Percentiles rank a stretch among this genome's conserved stretches.
Conservation (phyloP, 2,329 filamentous ascomycete genomes). For the Neonectria faginata region DNA sequence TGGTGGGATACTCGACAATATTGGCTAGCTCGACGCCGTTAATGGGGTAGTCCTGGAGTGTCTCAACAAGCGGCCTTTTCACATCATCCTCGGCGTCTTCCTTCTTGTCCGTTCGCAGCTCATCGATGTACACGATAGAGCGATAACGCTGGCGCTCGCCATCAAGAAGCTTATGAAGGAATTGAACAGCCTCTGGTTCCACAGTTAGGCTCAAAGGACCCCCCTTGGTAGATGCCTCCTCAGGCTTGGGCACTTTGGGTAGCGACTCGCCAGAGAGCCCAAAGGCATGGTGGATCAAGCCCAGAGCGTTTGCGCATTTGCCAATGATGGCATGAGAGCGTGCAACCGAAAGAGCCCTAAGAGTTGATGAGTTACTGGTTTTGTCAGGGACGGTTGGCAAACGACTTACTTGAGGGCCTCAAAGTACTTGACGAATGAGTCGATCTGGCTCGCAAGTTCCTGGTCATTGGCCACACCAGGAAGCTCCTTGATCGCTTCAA, state of each 20-base stretch:
- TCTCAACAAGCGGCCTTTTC: slow-evolving; percentile 74
- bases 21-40: slow-evolving; percentile 80
- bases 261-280: slow-evolving; percentile 69
- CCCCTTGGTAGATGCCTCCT: slow-evolving; percentile 43
- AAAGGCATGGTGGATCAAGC: slow-evolving; percentile 80
- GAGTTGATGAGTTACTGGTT: slow-evolving; percentile 28
- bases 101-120: slow-evolving; percentile 66
- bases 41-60: slow-evolving; percentile 79
- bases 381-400: background rate
- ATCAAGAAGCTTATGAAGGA: slow-evolving; percentile 71
- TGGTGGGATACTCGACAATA: slow-evolving; percentile 88
- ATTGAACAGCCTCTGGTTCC: slow-evolving; percentile 66
- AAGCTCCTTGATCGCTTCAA: slow-evolving; percentile 89
- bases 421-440: slow-evolving; percentile 85
- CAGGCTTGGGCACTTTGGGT: slow-evolving; percentile 57
- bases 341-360: slow-evolving; percentile 84
- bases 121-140: slow-evolving; percentile 85
- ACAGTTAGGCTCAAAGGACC: slow-evolving; percentile 77
- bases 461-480: slow-evolving; percentile 90
- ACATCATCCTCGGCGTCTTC: slow-evolving; percentile 48
- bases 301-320: slow-evolving; percentile 82
- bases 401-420: slow-evolving; percentile 80
- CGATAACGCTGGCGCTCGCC: slow-evolving; percentile 83
- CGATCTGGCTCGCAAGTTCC: slow-evolving; percentile 80
- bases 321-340: slow-evolving; percentile 83